Conservation (phyloP, 108 stramenopile species). For the Cyclotella distinguenda region DNA sequence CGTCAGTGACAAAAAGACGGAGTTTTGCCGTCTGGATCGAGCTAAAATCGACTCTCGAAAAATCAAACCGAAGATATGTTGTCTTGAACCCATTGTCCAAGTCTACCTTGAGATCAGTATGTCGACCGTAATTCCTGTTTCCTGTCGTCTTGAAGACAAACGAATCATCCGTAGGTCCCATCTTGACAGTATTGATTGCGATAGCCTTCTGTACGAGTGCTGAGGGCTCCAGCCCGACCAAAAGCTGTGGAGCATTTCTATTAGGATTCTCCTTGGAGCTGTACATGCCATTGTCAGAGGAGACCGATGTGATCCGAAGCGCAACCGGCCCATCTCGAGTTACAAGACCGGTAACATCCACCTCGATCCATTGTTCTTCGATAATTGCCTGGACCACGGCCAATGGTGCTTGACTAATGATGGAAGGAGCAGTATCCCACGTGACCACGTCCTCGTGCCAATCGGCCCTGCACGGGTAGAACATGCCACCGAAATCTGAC, state of each 20-base stretch:
- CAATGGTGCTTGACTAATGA: slow-evolving; percentile 18
- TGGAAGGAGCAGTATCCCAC: slow-evolving; percentile 37
- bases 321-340: slow-evolving; percentile 33
- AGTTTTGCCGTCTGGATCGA: slow-evolving; percentile 26
- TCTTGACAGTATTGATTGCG: slow-evolving; percentile 32
- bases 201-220: slow-evolving; percentile 2
- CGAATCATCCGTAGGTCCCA: slow-evolving; percentile 39
- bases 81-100: slow-evolving; percentile 34
- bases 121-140: slow-evolving; percentile 33
- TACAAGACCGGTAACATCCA: slow-evolving; percentile 30
- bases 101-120: slow-evolving; percentile 34
- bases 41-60: slow-evolving; percentile 22
- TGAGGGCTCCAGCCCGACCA: slow-evolving; percentile 27
- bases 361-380: slow-evolving; percentile 35
- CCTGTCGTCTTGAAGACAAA: slow-evolving; percentile 19
- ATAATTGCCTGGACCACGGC: slow-evolving; percentile 22
- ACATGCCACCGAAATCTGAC: slow-evolving; percentile 33
- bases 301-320: slow-evolving; percentile 24
- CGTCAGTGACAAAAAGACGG: slow-evolving; percentile 24
- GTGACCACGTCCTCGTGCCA: slow-evolving; percentile 47
- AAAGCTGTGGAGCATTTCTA: slow-evolving; percentile 31
- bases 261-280: slow-evolving; percentile 43
- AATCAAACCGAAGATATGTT: slow-evolving; percentile 33
- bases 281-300: slow-evolving; percentile 41
- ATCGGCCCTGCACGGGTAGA: slow-evolving; percentile 24